Percentiles rank a stretch among this genome's conserved stretches.
Evolutionary conservation across 768 basidiomycete genomes (phyloP).

Genomic region (Kwoniella sp.): DNA sequence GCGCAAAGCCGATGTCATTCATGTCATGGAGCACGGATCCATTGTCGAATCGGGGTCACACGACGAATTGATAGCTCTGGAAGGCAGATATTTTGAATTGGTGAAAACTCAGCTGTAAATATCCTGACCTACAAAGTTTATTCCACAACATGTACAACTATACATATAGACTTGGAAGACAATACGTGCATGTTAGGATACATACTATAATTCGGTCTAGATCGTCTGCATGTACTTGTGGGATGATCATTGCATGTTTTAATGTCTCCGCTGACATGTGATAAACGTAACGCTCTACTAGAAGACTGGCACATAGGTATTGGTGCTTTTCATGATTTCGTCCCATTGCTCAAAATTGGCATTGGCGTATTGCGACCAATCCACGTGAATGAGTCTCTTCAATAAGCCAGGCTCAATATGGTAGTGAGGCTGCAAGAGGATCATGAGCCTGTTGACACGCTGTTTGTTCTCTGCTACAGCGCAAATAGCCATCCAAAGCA

Average conservation of each 20-base stretch:
- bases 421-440: conserved; percentile 7
- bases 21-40: conserved; percentile 49
- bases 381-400: background rate
- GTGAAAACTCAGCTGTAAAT: conserved; percentile 35
- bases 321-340: conserved; percentile 1
- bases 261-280: background rate
- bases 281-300: background rate
- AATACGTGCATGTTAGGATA: no score
- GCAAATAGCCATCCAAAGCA: conserved; percentile 17
- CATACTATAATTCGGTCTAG: no score
- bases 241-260: no score
- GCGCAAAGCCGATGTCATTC: conserved; percentile 47
- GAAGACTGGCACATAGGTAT: conserved; percentile 19
- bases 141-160: background rate
- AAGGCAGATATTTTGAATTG: conserved; percentile 50
- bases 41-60: conserved; percentile 50
- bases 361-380: conserved; percentile 12
- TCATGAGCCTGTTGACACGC: background rate
- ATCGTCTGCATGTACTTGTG: no score
- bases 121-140: no score
- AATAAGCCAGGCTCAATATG: conserved; percentile 10
- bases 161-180: background rate
- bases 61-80: conserved; percentile 41
- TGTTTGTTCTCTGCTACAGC: background rate
- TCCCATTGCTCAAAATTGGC: conserved; percentile 5